Base-by-base conservation (phyloP, 257 asterid species). In the Scutellaria barbata region DNA sequence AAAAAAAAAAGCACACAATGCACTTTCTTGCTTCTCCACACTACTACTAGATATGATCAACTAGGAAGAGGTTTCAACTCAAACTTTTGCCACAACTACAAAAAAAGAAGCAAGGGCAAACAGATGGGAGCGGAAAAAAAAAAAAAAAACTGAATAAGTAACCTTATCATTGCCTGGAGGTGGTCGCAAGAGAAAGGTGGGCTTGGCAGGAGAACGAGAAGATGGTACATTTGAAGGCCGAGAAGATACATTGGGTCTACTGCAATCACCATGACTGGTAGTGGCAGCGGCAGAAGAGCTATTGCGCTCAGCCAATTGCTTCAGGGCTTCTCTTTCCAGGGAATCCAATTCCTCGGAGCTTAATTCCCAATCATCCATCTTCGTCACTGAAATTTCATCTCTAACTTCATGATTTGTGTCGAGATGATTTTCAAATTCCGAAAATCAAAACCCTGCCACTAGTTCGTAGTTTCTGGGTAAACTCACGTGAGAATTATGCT, bases 301-400 rank as follows among this genome's bases (percentile, higher is more conserved):
- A 51, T 84, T 85, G 54, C 95, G 93, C 64, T 83, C 85, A 1
- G 92, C 85, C 76, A 90, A 77, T 77, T 84, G 90, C 76, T 63
- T 74, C 7, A 86, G 18, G 52, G 98, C 98, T 55, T 86, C 86
- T 75, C 87, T 86, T 78, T 93, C 98, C 43, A 93, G 89, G 16
- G 61, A 73, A 52, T 93, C 98, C 78, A 89, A 39, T 52, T 88
- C 94, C 78, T 93, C 96, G 5, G 75, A 80, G 71, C 97, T 90
- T 72, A 89, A 37, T 30, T 84, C 97, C 98, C 96, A 90, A 47
- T 88, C 97, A 73, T 92, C 98, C 83, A 88, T 77, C 72, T 60
- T 51, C 46, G 48, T 66, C 35, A 7, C 55, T 56, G 39, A 58
- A 65, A 37, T 47, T 37, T 33, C 51, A 22, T 22, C 37, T 39